Conservation (phyloP, 345 rosid genomes). For the Dipteronia sinensis region DNA sequence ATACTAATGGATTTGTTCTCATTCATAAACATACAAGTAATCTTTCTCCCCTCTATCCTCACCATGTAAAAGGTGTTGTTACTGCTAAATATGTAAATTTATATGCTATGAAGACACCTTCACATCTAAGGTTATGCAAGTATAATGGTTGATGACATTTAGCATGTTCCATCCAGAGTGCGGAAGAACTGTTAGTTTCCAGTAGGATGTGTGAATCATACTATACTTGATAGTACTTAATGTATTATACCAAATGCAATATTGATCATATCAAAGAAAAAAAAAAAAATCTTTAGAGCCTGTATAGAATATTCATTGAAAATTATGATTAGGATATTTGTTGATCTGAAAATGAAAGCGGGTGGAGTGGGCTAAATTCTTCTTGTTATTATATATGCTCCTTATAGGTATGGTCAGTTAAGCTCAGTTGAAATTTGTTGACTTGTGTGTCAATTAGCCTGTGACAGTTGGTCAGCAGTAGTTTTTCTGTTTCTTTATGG, state of each 20-base stretch:
- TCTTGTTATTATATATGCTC: neutral
- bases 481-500: neutral
- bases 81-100: neutral
- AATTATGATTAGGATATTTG: neutral
- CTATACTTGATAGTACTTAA: neutral
- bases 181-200: neutral
- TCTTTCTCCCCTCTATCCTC: neutral
- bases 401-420: neutral
- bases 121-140: neutral
- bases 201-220: neutral
- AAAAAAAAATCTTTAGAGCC: neutral
- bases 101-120: neutral
- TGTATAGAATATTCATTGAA: neutral
- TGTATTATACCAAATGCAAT: neutral
- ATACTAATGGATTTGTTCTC: neutral
- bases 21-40: neutral
- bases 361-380: neutral
- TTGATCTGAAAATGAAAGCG: neutral
- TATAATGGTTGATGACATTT: neutral
- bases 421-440: neutral
- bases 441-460: neutral
- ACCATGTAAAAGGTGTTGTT: too few species aligned
- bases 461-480: neutral
- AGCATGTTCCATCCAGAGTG: neutral
- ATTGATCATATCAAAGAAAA: neutral